Conservation (phyloP, 495 filamentous ascomycete genomes). For the Letharia lupina region DNA sequence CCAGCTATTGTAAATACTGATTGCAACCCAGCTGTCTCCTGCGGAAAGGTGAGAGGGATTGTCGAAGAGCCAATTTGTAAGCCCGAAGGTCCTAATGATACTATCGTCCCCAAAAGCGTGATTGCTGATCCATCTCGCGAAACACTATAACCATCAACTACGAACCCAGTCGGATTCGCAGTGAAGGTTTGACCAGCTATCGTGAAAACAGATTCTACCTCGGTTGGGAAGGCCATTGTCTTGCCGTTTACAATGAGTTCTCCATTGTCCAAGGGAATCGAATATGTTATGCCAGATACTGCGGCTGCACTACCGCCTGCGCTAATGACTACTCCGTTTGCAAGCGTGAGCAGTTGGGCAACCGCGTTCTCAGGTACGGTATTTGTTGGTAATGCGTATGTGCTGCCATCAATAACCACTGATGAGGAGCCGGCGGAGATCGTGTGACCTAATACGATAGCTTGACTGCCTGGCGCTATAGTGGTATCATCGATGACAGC, state of each 20-base stretch:
- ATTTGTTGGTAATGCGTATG: conserved; percentile 1
- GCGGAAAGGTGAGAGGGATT: conserved; percentile 1
- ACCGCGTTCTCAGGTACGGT: background rate
- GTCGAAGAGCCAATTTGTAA: conserved; percentile 4
- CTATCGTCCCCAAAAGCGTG: conserved; percentile 5
- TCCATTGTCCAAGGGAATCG: conserved; percentile 1
- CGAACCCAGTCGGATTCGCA: background rate
- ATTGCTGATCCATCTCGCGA: conserved; percentile 10
- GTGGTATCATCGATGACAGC: conserved; percentile 1
- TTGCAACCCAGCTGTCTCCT: background rate
- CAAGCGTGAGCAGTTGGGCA: conserved; percentile 4
- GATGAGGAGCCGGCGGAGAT: background rate
- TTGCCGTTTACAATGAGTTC: conserved; percentile 8
- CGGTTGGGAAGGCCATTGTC: conserved; percentile 3
- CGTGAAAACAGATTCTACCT: conserved; percentile 1
- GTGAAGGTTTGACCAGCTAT: conserved; percentile 9
- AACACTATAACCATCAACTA: background rate
- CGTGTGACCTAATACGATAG: conserved; percentile 1
- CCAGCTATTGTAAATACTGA: conserved; percentile 12
- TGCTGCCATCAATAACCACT: conserved; percentile 4
- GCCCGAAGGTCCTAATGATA: conserved; percentile 4
- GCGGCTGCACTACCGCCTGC: conserved; percentile 10
- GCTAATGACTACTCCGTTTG: conserved; percentile 6
- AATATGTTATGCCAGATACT: conserved; percentile 6
- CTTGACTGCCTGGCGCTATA: background rate